Evolutionary conservation across 2,329 filamentous ascomycete genomes (phyloP), one percentile per base, ranked within the genome.

Genomic region (Hypoxylon sp.): DNA sequence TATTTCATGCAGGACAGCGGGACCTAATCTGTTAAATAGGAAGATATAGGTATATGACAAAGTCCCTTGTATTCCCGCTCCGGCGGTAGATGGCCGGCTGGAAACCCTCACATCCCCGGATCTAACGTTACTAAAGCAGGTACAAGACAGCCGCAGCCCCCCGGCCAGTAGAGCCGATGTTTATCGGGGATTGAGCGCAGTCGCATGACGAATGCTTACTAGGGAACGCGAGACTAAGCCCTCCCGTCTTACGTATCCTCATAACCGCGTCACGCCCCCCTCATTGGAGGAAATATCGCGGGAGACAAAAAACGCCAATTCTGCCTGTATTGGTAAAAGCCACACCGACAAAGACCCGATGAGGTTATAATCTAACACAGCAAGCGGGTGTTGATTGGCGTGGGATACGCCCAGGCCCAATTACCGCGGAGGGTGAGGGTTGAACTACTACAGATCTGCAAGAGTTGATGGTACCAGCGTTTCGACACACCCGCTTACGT

Each of bases 331-430:
- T 17, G 35, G 5, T 48, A 51, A 70, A 64, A 70, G 67, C 64
- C 67, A 70, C 67, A 51, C 67, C 64, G 67, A 70, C 60, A 48
- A 70, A 64, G 67, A 46, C 60, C 67, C 64, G 64, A 64, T 17
- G 24, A 22, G 19, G 6, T 19, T 33, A 44, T 17, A 29, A 46
- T 22, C 19, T 22, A 22, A 22, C 19, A 4, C 31, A n/a, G 22
- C 19, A 39, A 44, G 14, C 22, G 39, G 44, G 44, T 35, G 35
- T 5, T 54, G 31, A 58, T 62, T 63, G 64, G 63, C 44, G 44
- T 9, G 53, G 37, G 42, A 56, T 60, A 50, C 56, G 62, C 52
- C 11, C 29, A 53, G 33, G 46, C 31, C 29, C 29, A 57, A 35
- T 48, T 48, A 46, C 46, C 35, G 39, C 14, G 62, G 51, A 46